Percentiles rank a stretch among this genome's conserved stretches.
Conservation (phyloP, 2,329 filamentous ascomycete species). For the Xylaria arbuscula region DNA sequence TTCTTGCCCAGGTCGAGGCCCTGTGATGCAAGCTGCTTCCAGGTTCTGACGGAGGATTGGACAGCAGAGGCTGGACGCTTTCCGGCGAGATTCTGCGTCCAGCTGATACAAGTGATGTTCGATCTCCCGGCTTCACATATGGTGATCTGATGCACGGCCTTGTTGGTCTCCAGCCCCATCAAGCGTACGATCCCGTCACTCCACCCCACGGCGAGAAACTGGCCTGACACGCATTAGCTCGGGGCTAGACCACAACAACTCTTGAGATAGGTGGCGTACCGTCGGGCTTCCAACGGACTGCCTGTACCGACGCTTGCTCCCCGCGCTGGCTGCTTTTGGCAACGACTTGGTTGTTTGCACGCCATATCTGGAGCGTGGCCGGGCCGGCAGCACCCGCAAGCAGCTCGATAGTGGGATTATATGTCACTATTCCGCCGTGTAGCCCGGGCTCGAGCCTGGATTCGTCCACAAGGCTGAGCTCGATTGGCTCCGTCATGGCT, state of each 20-base stretch:
- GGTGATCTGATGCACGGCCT: slow-evolving; percentile 78
- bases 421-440: slow-evolving; percentile 70
- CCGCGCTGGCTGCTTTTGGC: slow-evolving; percentile 62
- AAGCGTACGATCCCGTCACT: slow-evolving; percentile 82
- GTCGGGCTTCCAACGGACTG: slow-evolving; percentile 74
- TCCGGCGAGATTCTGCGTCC: slow-evolving; percentile 60
- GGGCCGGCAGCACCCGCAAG: slow-evolving; percentile 77
- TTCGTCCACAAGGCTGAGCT: slow-evolving; percentile 65
- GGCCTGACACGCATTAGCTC: slow-evolving; percentile 60
- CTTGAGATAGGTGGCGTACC: slow-evolving; percentile 56
- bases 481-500: slow-evolving; percentile 47
- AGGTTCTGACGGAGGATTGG: slow-evolving; percentile 42
- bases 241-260: not conserved
- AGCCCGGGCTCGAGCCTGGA: slow-evolving; percentile 67
- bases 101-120: slow-evolving; percentile 64
- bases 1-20: slow-evolving; percentile 46
- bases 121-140: slow-evolving; percentile 59
- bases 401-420: slow-evolving; percentile 88
- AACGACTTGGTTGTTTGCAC: slow-evolving; percentile 78
- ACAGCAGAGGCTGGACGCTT: slow-evolving; percentile 41
- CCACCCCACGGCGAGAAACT: slow-evolving; percentile 85
- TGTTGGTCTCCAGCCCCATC: slow-evolving; percentile 82
- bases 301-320: slow-evolving; percentile 57
- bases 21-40: slow-evolving; percentile 48
- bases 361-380: slow-evolving; percentile 78